Percentiles rank a stretch among this genome's conserved stretches.
Conservation (phyloP, 306 rosid species). For the Cyclanthera cordifolia region DNA sequence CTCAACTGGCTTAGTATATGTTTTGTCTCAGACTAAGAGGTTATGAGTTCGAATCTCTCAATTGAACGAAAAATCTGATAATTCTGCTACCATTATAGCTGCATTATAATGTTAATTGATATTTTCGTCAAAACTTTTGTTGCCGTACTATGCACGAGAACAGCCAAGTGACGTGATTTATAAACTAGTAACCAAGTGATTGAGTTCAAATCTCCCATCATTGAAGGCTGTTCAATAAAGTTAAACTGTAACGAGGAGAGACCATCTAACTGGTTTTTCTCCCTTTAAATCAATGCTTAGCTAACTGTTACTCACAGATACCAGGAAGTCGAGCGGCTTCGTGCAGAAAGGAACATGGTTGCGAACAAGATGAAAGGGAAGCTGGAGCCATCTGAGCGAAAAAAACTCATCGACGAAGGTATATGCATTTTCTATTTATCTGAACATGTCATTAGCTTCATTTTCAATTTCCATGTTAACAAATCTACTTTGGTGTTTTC, state of each 20-base stretch:
- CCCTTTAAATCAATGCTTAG: slow-evolving; percentile 29
- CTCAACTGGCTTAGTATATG: too few species aligned
- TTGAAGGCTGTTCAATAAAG: too few species aligned
- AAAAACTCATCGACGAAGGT: slow-evolving; percentile 80
- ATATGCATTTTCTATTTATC: slow-evolving; percentile 3
- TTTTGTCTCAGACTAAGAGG: too few species aligned
- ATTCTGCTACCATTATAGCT: neutral
- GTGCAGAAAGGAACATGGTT: slow-evolving; percentile 75
- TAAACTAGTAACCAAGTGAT: too few species aligned
- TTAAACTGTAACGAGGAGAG: neutral
- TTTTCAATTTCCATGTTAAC: slow-evolving; percentile 8
- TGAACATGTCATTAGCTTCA: slow-evolving; percentile 5
- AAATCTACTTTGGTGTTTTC: slow-evolving; percentile 3
- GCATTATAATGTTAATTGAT: neutral
- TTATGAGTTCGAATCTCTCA: too few species aligned
- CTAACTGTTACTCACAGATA: slow-evolving; percentile 69
- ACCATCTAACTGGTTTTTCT: slow-evolving; percentile 15
- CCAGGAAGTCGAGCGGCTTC: slow-evolving; percentile 97
- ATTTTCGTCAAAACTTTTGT: neutral
- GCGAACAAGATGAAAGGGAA: slow-evolving; percentile 96
- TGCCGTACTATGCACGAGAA: neutral
- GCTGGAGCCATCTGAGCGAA: slow-evolving; percentile 67
- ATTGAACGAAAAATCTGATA: neutral
- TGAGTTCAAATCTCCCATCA: too few species aligned
- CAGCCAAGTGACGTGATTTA: neutral